Evolutionary conservation across 768 basidiomycete species (phyloP).

Genomic region (Podaxis sp.): DNA sequence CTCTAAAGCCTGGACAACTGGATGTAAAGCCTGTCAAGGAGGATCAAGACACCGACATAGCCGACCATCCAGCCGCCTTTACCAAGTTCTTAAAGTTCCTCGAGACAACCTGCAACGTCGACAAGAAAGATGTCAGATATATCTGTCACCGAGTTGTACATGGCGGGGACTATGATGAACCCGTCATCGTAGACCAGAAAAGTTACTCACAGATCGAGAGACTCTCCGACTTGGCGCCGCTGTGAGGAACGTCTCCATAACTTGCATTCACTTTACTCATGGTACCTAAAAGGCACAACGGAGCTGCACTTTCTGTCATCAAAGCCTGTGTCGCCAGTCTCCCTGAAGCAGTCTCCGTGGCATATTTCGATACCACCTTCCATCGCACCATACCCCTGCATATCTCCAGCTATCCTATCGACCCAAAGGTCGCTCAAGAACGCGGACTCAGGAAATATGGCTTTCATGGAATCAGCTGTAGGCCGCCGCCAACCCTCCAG

Average conservation of each 20-base stretch:
- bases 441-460: constrained; percentile 85
- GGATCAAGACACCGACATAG: constrained; percentile 27
- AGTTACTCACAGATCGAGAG: constrained; percentile 70
- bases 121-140: constrained; percentile 39
- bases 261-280: not conserved
- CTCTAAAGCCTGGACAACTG: constrained; percentile 36
- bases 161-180: constrained; percentile 73
- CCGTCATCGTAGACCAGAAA: constrained; percentile 62
- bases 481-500: no score
- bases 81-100: constrained; percentile 51
- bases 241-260: constrained; percentile 40
- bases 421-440: constrained; percentile 52
- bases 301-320: constrained; percentile 57
- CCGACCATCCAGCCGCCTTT: constrained; percentile 62
- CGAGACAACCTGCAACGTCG: constrained; percentile 35
- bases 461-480: constrained; percentile 83
- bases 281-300: constrained; percentile 46
- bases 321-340: constrained; percentile 55
- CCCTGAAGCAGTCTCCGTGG: constrained; percentile 67
- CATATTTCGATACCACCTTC: constrained; percentile 88
- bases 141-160: constrained; percentile 85
- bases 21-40: constrained; percentile 9
- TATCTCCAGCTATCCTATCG: constrained; percentile 76
- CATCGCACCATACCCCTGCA: constrained; percentile 73
- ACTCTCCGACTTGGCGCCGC: constrained; percentile 76